Evolutionary conservation across 768 basidiomycete genomes (phyloP), one percentile per base, ranked within the genome.

Genomic region (Boletus rubroflammeus): DNA sequence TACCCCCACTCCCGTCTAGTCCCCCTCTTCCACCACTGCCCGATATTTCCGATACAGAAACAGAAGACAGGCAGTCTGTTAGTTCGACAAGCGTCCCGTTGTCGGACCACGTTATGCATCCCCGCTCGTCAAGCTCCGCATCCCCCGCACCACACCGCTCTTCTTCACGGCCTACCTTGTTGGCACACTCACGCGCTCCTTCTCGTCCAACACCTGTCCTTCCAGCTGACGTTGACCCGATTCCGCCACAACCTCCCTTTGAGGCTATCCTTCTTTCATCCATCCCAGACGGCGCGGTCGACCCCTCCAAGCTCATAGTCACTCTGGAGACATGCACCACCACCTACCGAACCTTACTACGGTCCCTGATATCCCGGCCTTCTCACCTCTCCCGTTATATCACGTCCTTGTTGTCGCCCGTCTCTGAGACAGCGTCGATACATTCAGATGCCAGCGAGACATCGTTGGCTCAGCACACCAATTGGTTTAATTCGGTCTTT

Each of bases 241-340:
- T 75, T n/a, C 76, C 81, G 0, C 80, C 63, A 4, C 78, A 72
- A 40, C 78, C 82, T 3, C 78, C 82, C 1, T 92, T 92, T 70
- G 76, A 78, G 11, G 77, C 86, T 3, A 78, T 91, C 49, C 78
- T 91, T 6, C 66, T 93, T 29, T 85, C 86, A 1, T 71, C 81
- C 21, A 69, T 77, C 2, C 84, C 85, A 10, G 68, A 72, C 6
- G 66, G 72, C 39, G 63, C 66, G 7, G 63, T 81, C 11, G 83
- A 90, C 60, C 78, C 79, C 10, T 78, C 80, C 10, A 83, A 82
- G 60, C 72, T 84, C 32, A 81, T 92, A 47, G 78, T 93, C 46
- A 82, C 83, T 3, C 60, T 93, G 43, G 90, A 93, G 70, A 90
- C 90, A 15, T 83, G 81, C 59, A 88, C 88, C 0, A 63, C 73